These are phyloP conservation scores for Penicillium paneum DNA, from an alignment of 2,329 filamentous ascomycete genomes.

Conservation along the genomic window DNA sequence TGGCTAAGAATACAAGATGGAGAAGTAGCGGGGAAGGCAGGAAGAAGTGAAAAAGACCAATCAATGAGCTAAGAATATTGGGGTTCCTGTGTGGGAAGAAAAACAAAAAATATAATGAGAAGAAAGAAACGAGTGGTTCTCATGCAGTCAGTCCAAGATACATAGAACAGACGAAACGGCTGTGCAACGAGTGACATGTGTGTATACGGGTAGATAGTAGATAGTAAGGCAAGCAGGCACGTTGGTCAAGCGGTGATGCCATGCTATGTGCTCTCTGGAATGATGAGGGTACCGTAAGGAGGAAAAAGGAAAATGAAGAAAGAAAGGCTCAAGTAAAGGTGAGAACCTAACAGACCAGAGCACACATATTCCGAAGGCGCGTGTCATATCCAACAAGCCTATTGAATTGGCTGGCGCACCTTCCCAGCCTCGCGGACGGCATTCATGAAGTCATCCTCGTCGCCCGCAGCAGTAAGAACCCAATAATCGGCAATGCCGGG, in stretches of 20 bases:
- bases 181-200: slow-evolving; percentile 6
- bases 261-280: background rate
- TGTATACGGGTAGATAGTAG: background rate
- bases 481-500: slow-evolving; percentile 42
- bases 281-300: background rate
- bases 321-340: background rate
- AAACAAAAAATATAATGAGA: background rate
- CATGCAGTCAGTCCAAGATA: background rate
- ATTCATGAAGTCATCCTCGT: slow-evolving; percentile 44
- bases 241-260: background rate
- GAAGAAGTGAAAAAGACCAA: background rate
- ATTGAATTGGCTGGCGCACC: slow-evolving; percentile 26
- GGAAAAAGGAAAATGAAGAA: background rate
- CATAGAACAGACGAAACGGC: background rate
- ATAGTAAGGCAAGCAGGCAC: background rate
- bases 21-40: slow-evolving; percentile 2
- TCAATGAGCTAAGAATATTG: slow-evolving; percentile 1
- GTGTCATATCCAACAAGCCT: background rate
- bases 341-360: background rate
- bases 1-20: slow-evolving; percentile 7
- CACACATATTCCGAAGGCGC: background rate
- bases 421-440: slow-evolving; percentile 45
- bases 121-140: background rate
- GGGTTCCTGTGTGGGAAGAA: background rate
- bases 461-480: slow-evolving; percentile 37